Base-by-base conservation (phyloP, 352 stramenopile genomes). In the Phytophthora sansomeana region DNA sequence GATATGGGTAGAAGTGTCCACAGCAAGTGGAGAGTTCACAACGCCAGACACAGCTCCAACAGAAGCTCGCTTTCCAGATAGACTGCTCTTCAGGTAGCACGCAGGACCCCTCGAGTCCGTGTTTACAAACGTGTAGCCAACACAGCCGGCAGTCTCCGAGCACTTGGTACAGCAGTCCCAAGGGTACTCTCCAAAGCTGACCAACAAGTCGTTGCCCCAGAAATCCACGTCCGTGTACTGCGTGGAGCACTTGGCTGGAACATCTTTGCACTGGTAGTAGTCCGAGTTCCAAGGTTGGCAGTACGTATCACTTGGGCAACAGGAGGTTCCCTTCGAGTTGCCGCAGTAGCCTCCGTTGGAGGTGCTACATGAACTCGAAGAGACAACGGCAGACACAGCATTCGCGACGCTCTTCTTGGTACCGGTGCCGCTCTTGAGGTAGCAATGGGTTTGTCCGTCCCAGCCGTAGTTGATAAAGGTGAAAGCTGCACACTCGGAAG, bases 241-340 rank as follows among this genome's bases (percentile, higher is more conserved):
- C 19, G 50, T 50, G 10, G 58, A 69, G 67, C 79, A 87, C 51
- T 77, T 47, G 17, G 44, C 7, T 5, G 79, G 76, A 5, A 57
- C 21, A 13, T 63, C 29, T 41, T 80, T 59, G 57, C 79, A 87
- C 59, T 87, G 79, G 68, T 77, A 83, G 62, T 78, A 75, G 28
- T 44, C 53, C 0, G 68, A 29, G 43, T 68, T 68, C 64, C 64
- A 67, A 1, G 50, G 56, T 24, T 72, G 64, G 36, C 50, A 72
- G 30, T 72, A 72, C 3, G 42, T 13, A 8, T 29, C 29, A 1
- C 17, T 21, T 7, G 32, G 49, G 30, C 63, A 63, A 33, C 63
- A 67, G 2, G 46, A 48, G 21, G 47, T 42, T 24, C 35, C 38
- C 16, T 28, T 39, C 16, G 36, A 21, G 38, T 50, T 69, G n/a